Evolutionary conservation across 495 filamentous ascomycete genomes (phyloP).

Genomic region (Penicillium angulare): DNA sequence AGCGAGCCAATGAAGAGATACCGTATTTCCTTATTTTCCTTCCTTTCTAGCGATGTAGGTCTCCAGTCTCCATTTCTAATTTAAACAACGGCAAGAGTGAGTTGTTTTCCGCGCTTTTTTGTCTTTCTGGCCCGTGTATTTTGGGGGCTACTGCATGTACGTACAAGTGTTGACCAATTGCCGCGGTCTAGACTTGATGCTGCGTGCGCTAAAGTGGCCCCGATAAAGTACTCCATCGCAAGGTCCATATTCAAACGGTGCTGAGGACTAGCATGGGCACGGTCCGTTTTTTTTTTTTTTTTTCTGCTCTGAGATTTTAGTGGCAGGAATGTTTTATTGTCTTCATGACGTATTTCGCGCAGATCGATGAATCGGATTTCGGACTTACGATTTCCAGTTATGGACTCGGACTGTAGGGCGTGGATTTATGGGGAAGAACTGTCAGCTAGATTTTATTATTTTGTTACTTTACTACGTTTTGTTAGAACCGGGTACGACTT

Average conservation of each 20-base stretch:
- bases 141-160: background rate
- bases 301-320: background rate
- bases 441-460: too few species aligned
- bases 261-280: background rate
- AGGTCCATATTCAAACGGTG: conserved; percentile 10
- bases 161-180: background rate
- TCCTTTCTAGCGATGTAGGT: too few species aligned
- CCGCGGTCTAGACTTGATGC: background rate
- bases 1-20: too few species aligned
- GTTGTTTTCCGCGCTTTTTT: too few species aligned
- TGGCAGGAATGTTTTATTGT: too few species aligned
- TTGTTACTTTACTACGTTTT: too few species aligned
- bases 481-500: background rate
- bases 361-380: conserved; percentile 1
- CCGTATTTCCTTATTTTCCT: too few species aligned
- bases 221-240: too few species aligned
- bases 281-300: background rate
- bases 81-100: too few species aligned
- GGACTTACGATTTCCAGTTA: too few species aligned
- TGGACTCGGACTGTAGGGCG: too few species aligned
- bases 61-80: background rate
- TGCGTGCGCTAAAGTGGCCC: conserved; percentile 1
- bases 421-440: too few species aligned
- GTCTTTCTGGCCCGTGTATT: background rate
- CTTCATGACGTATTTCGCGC: conserved; percentile 7